A percentile compares a stretch with the other conserved stretches of the same genome.
Conservation (phyloP, 1,284 basidiomycete genomes). For the Irpex sp. region DNA sequence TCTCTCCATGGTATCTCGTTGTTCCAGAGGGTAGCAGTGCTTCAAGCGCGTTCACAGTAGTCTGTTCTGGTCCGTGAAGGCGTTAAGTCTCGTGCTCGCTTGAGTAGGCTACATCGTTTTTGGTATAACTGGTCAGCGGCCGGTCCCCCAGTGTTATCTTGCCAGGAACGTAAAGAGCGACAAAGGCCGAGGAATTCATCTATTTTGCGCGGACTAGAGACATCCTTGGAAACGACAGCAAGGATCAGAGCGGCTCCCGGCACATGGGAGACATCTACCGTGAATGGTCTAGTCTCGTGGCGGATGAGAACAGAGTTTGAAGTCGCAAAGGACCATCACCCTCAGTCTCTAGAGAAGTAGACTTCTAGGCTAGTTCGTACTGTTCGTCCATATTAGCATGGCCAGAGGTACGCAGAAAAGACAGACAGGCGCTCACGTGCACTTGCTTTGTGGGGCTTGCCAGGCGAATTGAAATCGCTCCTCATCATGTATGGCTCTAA, state of each 20-base stretch:
- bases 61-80: too few species aligned
- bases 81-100: not conserved
- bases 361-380: not conserved
- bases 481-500: too few species aligned
- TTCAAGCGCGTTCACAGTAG: too few species aligned
- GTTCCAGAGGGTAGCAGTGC: too few species aligned
- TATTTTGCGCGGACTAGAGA: not conserved
- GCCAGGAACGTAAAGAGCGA: not conserved
- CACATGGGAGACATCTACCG: not conserved
- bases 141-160: not conserved
- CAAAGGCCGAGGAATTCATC: not conserved
- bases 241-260: not conserved
- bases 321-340: not conserved
- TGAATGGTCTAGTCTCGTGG: not conserved
- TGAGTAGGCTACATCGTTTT: not conserved
- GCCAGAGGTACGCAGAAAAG: not conserved
- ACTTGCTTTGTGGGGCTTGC: too few species aligned
- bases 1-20: too few species aligned
- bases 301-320: not conserved
- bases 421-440: not conserved
- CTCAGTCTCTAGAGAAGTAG: not conserved
- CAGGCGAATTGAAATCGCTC: too few species aligned
- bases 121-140: not conserved
- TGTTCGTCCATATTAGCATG: not conserved
- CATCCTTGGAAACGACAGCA: not conserved